Percentiles rank a stretch among this genome's conserved stretches.
phyloP scores from a whole-genome alignment of 2,329 filamentous ascomycete genomes.

The Trichoderma sp. region DNA sequence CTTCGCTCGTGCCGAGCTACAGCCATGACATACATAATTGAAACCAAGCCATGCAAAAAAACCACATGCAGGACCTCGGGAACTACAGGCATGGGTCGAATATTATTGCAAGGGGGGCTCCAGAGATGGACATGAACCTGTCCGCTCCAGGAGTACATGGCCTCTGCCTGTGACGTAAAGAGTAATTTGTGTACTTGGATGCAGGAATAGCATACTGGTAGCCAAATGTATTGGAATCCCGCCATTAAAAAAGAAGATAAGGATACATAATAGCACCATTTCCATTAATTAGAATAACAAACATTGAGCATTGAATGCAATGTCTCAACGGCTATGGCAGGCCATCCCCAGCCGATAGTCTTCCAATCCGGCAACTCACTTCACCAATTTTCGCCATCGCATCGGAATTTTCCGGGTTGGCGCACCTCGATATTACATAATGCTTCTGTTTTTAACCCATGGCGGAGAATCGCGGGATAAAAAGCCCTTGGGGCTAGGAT shows the following conservation, averaged over 20 bases:
- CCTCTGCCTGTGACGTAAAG: neutral
- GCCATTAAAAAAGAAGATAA: neutral
- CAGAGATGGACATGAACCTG: neutral
- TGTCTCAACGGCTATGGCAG: neutral
- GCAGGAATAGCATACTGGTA: no score
- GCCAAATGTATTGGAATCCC: no score
- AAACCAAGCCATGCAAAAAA: neutral
- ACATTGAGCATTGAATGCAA: neutral
- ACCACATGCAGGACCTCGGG: conserved; percentile 35
- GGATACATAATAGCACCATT: neutral
- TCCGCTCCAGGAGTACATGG: no score
- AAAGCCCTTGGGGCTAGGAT: neutral
- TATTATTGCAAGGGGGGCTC: neutral
- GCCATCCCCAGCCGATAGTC: neutral
- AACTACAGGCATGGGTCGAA: conserved; percentile 7
- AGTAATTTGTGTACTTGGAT: neutral
- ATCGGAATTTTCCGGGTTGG: conserved; percentile 16
- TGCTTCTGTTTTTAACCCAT: neutral
- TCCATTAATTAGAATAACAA: neutral
- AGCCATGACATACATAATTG: neutral
- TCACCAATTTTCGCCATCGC: neutral
- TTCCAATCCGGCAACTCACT: neutral
- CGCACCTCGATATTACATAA: conserved; percentile 5
- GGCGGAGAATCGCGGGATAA: neutral
- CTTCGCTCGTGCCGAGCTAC: conserved; percentile 9